Evolutionary conservation across 1,284 basidiomycete genomes (phyloP).

Genomic region (Entoloma clypeatum): DNA sequence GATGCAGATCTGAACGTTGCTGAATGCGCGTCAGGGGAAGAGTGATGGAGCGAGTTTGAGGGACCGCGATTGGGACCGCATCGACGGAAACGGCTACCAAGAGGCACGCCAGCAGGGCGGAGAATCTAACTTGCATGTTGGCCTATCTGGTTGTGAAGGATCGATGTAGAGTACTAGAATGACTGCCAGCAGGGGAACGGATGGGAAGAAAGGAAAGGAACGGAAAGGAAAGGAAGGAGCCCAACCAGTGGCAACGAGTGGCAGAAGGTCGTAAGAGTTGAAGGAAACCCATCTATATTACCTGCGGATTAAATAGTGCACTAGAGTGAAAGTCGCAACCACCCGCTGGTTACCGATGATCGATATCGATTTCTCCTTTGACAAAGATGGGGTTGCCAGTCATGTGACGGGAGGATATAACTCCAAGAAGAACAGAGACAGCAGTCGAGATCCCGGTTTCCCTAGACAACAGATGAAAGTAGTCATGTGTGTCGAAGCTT

Average conservation of each 20-base stretch:
- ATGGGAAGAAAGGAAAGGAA: slow-evolving; percentile 17
- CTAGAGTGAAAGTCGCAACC: too few relatives aligned
- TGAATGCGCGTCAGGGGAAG: slow-evolving; percentile 54
- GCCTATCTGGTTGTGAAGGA: slow-evolving; percentile 16
- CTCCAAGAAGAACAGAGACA: too few relatives aligned
- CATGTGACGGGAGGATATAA: too few relatives aligned
- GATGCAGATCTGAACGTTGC: slow-evolving; percentile 46
- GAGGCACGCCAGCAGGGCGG: slow-evolving; percentile 51
- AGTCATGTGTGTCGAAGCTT: too few relatives aligned
- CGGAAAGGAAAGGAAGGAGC: slow-evolving; percentile 15
- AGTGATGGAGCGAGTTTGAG: slow-evolving; percentile 43
- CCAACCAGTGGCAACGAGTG: slow-evolving; percentile 23
- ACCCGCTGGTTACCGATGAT: too few relatives aligned
- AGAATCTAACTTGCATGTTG: slow-evolving; percentile 52
- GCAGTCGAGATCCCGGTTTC: too few relatives aligned
- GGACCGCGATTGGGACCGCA: slow-evolving; percentile 36
- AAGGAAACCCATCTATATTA: neutral
- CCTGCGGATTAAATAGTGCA: too few relatives aligned
- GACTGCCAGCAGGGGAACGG: slow-evolving; percentile 16
- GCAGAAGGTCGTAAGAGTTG: slow-evolving; percentile 16
- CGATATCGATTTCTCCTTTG: too few relatives aligned
- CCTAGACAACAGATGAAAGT: too few relatives aligned
- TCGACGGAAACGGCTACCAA: slow-evolving; percentile 43
- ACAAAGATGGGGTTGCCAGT: too few relatives aligned
- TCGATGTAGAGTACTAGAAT: slow-evolving; percentile 20